Base-by-base conservation (phyloP, 805 yeast genomes). In the Saccharomycopsis javanensis region DNA sequence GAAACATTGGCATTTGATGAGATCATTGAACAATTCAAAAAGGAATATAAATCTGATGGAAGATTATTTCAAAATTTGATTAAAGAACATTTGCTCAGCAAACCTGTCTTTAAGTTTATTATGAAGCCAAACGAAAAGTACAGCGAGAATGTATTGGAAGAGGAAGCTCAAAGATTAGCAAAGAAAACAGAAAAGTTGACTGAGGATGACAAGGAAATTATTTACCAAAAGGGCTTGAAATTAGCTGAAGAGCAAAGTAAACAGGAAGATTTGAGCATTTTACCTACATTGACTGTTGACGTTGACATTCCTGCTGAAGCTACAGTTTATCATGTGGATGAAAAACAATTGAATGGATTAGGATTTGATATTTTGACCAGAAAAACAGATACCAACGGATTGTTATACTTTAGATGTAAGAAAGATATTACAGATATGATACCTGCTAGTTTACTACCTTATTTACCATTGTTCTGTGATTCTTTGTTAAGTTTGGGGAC, bases 401-500 rank as follows among this genome's bases (percentile, higher is more conserved):
- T 94, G 51, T 79, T 91, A 0, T 94, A 92, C 67, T 75, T 85
- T 60, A 77, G 85, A 50, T 84, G 87, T n/a, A 69, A 82, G 37
- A 84, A 85, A 60, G 75, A 82, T 46, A 68, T 92, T 30, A 71
- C 79, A 7, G 60, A 71, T 3, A 64, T 67, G 23, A 66, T 92
- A 5, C 92, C 96, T 11, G 62, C 71, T 2, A 80, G 81, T 5
- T 73, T 87, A 51, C 77, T 84, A 56, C 82, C 85, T 37, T 90
- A 79, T 62, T 68, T 94, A 60, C 87, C 96, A 0, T 68, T 94
- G 50, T 94, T 87, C 71, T 74, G 85, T 8, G 86, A 84, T 30
- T 85, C 96, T 51, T 72, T 94, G 60, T 86, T 96, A 2, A 88
- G 84, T 66, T 75, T 94, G 61, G 99, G 99, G n/a, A 92, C 99